Percentiles rank a stretch among this genome's conserved stretches.
Evolutionary conservation across 768 basidiomycete genomes (phyloP).

Genomic region (Tulasnella calospora): DNA sequence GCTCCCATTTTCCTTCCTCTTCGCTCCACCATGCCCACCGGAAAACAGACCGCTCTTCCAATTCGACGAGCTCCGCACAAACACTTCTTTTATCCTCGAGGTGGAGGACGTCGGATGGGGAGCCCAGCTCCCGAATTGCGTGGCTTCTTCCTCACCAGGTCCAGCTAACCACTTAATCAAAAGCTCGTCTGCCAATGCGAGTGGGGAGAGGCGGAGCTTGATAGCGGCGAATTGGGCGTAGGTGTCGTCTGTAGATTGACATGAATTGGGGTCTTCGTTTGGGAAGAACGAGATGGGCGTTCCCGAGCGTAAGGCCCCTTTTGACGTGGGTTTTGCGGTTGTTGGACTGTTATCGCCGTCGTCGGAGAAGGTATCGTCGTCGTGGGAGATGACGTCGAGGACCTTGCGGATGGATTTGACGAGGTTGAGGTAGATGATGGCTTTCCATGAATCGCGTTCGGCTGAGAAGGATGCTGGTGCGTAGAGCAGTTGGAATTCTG

Average conservation of each 20-base stretch:
- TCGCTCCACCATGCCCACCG: too few relatives aligned
- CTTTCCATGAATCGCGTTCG: conserved; percentile 55
- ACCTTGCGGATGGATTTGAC: conserved; percentile 58
- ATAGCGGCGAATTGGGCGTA: conserved; percentile 33
- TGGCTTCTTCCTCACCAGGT: too few relatives aligned
- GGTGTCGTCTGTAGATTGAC: conserved; percentile 8
- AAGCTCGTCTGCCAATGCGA: too few relatives aligned
- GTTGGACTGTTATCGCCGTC: not conserved
- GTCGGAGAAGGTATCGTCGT: too few relatives aligned
- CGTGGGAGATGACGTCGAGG: conserved; percentile 48
- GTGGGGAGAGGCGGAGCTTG: conserved; percentile 55
- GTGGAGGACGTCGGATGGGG: too few relatives aligned
- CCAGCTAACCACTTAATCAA: too few relatives aligned
- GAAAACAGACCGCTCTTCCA: too few relatives aligned
- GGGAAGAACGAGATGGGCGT: conserved; percentile 40
- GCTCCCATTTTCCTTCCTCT: too few relatives aligned
- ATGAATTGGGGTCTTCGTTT: not conserved
- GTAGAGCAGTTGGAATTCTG: conserved; percentile 59
- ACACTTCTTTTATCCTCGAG: too few relatives aligned
- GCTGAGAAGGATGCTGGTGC: conserved; percentile 55
- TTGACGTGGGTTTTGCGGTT: not conserved
- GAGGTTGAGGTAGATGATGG: conserved; percentile 64
- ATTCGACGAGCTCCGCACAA: too few relatives aligned
- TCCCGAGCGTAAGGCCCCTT: conserved; percentile 50
- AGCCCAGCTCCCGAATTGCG: too few relatives aligned